Evolutionary conservation across 106 monocot genomes (phyloP).

Genomic region (Triglochin maritima): DNA sequence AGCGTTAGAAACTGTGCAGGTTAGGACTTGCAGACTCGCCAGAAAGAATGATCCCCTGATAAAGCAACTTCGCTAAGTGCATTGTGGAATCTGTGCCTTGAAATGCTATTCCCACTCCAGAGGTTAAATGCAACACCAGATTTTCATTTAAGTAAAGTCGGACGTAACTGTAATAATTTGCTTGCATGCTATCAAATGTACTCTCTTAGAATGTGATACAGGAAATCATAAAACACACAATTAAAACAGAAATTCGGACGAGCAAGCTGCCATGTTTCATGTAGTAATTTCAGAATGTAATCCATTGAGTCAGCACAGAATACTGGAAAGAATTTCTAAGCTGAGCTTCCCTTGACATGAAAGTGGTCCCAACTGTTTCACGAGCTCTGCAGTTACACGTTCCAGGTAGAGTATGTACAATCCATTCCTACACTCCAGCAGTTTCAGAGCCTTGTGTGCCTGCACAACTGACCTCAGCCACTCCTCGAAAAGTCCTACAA

Average conservation of each 20-base stretch:
- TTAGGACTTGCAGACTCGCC: no score
- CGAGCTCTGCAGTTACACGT: constrained; percentile 32
- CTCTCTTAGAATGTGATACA: not conserved
- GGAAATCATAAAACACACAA: not conserved
- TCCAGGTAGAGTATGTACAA: constrained; percentile 71
- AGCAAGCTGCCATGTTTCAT: not conserved
- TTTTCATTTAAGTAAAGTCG: no score
- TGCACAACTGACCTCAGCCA: constrained; percentile 67
- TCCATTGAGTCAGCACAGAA: constrained; percentile 19
- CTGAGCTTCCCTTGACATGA: constrained; percentile 42
- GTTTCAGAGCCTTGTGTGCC: constrained; percentile 42
- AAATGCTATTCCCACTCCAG: no score
- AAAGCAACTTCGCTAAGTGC: no score
- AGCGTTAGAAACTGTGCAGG: no score
- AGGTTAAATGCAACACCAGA: no score
- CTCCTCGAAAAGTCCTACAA: constrained; percentile 68
- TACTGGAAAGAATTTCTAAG: constrained; percentile 33
- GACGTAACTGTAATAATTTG: not conserved
- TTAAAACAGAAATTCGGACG: not conserved
- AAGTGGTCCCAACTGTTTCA: constrained; percentile 37
- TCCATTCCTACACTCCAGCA: constrained; percentile 49
- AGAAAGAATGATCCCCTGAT: no score
- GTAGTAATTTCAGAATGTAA: not conserved
- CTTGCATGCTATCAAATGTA: not conserved
- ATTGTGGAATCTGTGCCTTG: no score